Conservation (phyloP, 1,284 basidiomycete genomes). For the Pterulicium gracile region DNA sequence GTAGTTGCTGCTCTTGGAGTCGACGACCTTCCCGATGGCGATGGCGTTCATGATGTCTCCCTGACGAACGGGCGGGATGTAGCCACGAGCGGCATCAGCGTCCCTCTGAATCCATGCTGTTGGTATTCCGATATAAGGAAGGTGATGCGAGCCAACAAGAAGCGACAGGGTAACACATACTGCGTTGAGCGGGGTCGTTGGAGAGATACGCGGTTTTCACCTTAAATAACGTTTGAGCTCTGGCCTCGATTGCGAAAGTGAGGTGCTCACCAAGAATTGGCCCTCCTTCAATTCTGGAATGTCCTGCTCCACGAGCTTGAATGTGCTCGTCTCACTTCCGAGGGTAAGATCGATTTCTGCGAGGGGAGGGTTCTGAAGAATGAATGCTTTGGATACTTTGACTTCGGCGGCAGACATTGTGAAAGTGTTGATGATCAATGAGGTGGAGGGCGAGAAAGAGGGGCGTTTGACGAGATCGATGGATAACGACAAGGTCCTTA, state of each 20-base stretch:
- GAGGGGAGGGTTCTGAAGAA: neutral
- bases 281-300: neutral
- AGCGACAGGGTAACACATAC: too few relatives aligned
- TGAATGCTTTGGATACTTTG: neutral
- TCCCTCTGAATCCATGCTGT: slow-evolving; percentile 9
- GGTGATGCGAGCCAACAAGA: too few relatives aligned
- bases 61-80: slow-evolving; percentile 13
- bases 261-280: neutral
- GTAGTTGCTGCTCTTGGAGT: slow-evolving; percentile 12
- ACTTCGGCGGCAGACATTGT: too few relatives aligned
- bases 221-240: neutral
- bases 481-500: too few relatives aligned
- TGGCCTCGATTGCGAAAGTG: too few relatives aligned
- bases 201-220: slow-evolving; percentile 8
- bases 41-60: slow-evolving; percentile 15
- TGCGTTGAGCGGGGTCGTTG: slow-evolving; percentile 9
- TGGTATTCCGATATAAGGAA: too few relatives aligned
- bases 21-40: slow-evolving; percentile 14
- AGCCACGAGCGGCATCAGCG: slow-evolving; percentile 10
- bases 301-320: neutral
- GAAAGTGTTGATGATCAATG: too few relatives aligned
- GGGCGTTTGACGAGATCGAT: too few relatives aligned
- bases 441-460: too few relatives aligned
- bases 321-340: neutral
- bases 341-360: neutral